These are phyloP conservation scores for Exophiala sideris DNA, from an alignment of 2,329 filamentous ascomycete species.

Conservation along the genomic window DNA sequence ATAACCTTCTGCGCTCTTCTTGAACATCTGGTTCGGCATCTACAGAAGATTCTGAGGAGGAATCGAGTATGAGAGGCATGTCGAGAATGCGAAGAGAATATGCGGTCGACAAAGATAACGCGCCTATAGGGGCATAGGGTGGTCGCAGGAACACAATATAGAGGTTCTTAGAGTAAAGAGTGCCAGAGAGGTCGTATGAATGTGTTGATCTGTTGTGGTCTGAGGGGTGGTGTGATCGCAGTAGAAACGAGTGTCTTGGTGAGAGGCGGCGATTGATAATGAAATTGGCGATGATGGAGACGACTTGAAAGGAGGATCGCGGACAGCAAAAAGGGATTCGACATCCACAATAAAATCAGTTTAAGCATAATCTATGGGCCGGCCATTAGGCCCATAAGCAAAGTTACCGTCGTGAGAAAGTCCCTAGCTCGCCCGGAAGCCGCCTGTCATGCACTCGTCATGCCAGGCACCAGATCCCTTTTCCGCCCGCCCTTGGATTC, in stretches of 20 bases:
- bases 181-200: not conserved
- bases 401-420: too few species aligned
- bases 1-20: conserved; percentile 49
- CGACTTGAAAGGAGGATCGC: not conserved
- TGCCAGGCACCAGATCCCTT: conserved; percentile 9
- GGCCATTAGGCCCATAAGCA: too few species aligned
- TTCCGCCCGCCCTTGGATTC: not conserved
- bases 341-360: conserved; percentile 1
- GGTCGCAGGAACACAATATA: not conserved
- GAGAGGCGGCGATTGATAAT: not conserved
- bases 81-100: not conserved
- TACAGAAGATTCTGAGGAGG: conserved; percentile 27
- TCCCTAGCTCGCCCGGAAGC: too few species aligned
- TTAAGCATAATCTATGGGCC: conserved; percentile 4
- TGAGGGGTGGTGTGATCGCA: conserved; percentile 58
- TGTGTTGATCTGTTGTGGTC: conserved; percentile 8
- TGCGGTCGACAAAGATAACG: not conserved
- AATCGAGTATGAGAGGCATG: conserved; percentile 31
- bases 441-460: not conserved
- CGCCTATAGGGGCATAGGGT: conserved; percentile 9
- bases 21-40: conserved; percentile 19
- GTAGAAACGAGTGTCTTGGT: not conserved
- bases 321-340: not conserved
- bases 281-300: conserved; percentile 1
- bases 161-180: not conserved